Conservation (phyloP, 768 basidiomycete genomes). For the Auriculariales sp. region DNA sequence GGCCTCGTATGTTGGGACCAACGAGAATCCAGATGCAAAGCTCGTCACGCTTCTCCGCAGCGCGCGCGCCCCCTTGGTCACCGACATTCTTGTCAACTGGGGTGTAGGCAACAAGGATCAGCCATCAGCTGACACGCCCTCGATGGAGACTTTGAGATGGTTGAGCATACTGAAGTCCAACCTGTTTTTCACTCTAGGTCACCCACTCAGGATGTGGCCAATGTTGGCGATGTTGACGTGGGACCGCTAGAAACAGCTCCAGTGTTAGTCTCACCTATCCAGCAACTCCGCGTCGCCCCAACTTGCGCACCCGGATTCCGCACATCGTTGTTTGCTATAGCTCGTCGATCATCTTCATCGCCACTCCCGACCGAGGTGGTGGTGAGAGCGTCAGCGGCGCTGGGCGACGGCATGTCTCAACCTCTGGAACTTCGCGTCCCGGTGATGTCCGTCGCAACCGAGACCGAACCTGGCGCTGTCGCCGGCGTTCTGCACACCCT, state of each 20-base stretch:
- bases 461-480: too few relatives aligned
- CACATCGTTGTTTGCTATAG: not conserved
- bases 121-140: too few relatives aligned
- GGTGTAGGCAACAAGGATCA: not conserved
- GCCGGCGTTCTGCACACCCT: slow-evolving; percentile 6
- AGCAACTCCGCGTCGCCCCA: not conserved
- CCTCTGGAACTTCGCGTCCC: slow-evolving; percentile 3
- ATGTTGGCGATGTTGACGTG: not conserved
- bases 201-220: too few relatives aligned
- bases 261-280: not conserved
- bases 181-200: too few relatives aligned
- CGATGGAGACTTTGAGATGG: slow-evolving; percentile 6
- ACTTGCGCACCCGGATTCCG: slow-evolving; percentile 1
- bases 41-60: slow-evolving; percentile 4
- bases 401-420: slow-evolving; percentile 3
- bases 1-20: slow-evolving; percentile 5
- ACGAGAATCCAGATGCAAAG: slow-evolving; percentile 9
- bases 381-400: not conserved
- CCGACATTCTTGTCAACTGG: slow-evolving; percentile 6
- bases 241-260: not conserved
- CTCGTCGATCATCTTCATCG: not conserved
- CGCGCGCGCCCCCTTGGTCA: slow-evolving; percentile 4
- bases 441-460: not conserved
- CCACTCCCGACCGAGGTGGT: not conserved
- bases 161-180: not conserved